Base-by-base conservation (phyloP, 768 basidiomycete genomes). In the Tulasnella sp. region DNA sequence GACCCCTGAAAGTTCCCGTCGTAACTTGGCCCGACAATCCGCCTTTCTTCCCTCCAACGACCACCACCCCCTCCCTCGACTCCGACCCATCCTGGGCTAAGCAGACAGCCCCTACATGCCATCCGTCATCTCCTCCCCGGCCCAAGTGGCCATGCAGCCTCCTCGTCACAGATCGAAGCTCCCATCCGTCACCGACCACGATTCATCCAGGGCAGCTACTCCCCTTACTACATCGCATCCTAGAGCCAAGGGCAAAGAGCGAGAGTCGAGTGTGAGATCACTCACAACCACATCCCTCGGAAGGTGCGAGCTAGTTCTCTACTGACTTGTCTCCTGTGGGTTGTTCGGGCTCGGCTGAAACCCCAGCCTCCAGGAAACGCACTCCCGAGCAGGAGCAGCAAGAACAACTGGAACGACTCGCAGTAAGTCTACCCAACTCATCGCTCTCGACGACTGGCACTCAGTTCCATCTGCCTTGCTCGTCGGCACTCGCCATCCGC, bases 281-380 rank as follows among this genome's bases (percentile, higher is more conserved):
- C 34, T 32, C 27, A 48, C 46, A n/a, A 25, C 46, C 27, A 29
- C 46, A 32, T 29, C 19, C 25, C 3, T 11, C 27, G 34, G 27
- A 27, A 48, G 46, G 46, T 48, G 34, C 19, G 46, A 31, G 25
- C 23, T 9, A 17, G 46, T 25, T 48, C 46, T 32, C 21, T 23
- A 25, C 45, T 37, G n/a, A 21, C 23, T 29, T 45, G 43, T 29
- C 23, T 45, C 31, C 8, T 17, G n/a, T 45, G 43, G n/a, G n/a
- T 45, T 45, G 43, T 45, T 45, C 43, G n/a, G 43, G 23, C 43
- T 45, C 31, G 43, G 43, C 43, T 45, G 43, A 45, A 45, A 45
- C 31, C 23, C 43, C 43, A 23, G 23, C 14, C 43, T 21, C 31
- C 23, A 21, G 43, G n/a, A n/a, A n/a, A n/a, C 43, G 43, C 19